These are phyloP conservation scores for Psilocybe subaeruginosa DNA, from an alignment of 768 basidiomycete species.

Conservation along the genomic window DNA sequence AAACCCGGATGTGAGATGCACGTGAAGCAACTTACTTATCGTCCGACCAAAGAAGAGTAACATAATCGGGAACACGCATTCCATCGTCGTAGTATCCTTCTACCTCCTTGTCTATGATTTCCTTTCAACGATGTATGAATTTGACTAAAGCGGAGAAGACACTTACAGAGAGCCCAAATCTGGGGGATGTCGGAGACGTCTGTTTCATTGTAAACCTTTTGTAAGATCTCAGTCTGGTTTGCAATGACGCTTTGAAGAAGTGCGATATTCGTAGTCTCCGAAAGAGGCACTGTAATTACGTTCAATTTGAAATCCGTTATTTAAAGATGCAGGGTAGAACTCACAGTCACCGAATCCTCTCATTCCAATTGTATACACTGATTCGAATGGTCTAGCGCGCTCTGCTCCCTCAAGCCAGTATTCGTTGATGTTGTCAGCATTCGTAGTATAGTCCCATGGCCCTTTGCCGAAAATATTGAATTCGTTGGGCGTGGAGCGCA, in stretches of 20 bases:
- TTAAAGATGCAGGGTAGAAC: slow-evolving; percentile 15
- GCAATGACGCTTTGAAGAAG: slow-evolving; percentile 58
- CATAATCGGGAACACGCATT: slow-evolving; percentile 62
- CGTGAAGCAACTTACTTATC: slow-evolving; percentile 53
- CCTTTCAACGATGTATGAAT: not conserved
- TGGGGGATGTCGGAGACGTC: slow-evolving; percentile 60
- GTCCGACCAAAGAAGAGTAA: slow-evolving; percentile 72
- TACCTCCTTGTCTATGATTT: slow-evolving; percentile 54
- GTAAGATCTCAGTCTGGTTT: slow-evolving; percentile 65
- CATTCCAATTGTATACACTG: slow-evolving; percentile 71
- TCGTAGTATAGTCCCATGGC: slow-evolving; percentile 64
- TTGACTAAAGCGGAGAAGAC: not conserved
- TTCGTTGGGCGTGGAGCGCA: slow-evolving; percentile 69
- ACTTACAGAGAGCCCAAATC: slow-evolving; percentile 62
- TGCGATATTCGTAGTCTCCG: slow-evolving; percentile 48
- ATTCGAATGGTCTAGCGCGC: slow-evolving; percentile 62
- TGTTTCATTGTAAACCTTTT: slow-evolving; percentile 48
- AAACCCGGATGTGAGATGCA: not conserved
- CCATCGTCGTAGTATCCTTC: slow-evolving; percentile 69
- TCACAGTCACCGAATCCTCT: slow-evolving; percentile 60
- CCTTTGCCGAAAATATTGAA: slow-evolving; percentile 61
- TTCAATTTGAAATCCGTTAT: not conserved
- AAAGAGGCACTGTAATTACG: slow-evolving; percentile 47
- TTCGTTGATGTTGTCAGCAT: slow-evolving; percentile 54
- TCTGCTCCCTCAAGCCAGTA: slow-evolving; percentile 67